Evolutionary conservation across 352 stramenopile genomes (phyloP), one percentile per base, ranked within the genome.

Genomic region (Phytopythium helicoides): DNA sequence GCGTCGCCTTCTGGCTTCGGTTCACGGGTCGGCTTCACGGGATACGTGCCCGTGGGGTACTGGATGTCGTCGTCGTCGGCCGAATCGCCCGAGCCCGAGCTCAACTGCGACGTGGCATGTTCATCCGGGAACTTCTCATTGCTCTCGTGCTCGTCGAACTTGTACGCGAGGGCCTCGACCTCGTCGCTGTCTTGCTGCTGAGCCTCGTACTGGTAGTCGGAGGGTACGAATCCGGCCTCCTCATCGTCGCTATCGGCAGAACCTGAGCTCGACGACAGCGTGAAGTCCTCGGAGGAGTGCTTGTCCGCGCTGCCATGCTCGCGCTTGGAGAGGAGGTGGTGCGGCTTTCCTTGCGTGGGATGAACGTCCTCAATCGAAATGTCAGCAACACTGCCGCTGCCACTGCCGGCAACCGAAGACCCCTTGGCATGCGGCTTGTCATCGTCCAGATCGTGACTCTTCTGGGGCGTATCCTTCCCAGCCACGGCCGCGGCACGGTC

Each of bases 231-330:
- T 33, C 28, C 35, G 14, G 22, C 33, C 16, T 52, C 18, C 18
- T 52, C 36, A 8, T 22, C 23, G 4, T 44, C 47, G 31, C 12
- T 16, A 6, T 44, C 54, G 35, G 39, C 37, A 11, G 40, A 47
- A 15, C 39, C 28, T 6, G 50, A 53, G 22, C 36, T 53, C 11
- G 47, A 39, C 36, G 47, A 37, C 6, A 21, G 40, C 16, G 22
- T 8, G 31, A 44, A 44, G 33, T 47, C 23, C 41, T 42, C 41
- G 33, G 33, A 8, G 25, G 31, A n/a, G 28, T 51, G 28, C 28
- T 38, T 26, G 15, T n/a, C 23, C 15, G 5, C 10, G 12, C n/a
- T n/a, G n/a, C n/a, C n/a, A n/a, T 37, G 16, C 15, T 54, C 2
- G 47, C 36, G 16, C 47, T 46, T 54, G 22, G 21, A n/a, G 19